A percentile compares a stretch with the other conserved stretches of the same genome.
Conservation (phyloP, 2,329 filamentous ascomycete species). For the Colletotrichum neosansevieriae region DNA sequence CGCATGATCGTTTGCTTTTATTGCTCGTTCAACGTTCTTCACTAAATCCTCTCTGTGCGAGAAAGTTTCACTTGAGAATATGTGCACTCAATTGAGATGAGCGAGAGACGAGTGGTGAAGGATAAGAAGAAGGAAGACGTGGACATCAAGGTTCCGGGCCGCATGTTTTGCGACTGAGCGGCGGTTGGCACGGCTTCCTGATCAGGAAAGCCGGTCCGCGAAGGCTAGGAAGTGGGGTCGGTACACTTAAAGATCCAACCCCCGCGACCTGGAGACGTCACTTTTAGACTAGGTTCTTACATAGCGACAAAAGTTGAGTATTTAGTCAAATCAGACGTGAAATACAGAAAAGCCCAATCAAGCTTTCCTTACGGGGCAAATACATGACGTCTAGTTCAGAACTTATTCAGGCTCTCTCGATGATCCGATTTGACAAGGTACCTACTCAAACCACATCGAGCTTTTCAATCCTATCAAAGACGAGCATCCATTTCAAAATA, state of each 20-base stretch:
- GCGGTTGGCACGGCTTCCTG: slow-evolving; percentile 6
- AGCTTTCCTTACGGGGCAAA: too few relatives aligned
- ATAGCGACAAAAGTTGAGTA: too few relatives aligned
- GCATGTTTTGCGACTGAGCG: slow-evolving; percentile 1
- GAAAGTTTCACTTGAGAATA: not conserved
- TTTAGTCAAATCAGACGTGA: too few relatives aligned
- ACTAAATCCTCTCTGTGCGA: not conserved
- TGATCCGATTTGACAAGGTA: too few relatives aligned
- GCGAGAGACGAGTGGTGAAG: not conserved
- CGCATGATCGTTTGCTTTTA: slow-evolving; percentile 1
- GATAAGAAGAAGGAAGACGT: not conserved
- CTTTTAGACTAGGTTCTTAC: too few relatives aligned
- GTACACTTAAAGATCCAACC: not conserved
- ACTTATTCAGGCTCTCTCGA: too few relatives aligned
- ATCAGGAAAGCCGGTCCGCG: slow-evolving; percentile 17
- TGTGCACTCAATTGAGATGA: not conserved
- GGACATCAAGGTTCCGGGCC: slow-evolving; percentile 4
- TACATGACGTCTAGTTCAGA: too few relatives aligned
- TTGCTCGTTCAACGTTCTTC: not conserved
- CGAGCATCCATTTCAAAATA: too few relatives aligned
- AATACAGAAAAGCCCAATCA: too few relatives aligned
- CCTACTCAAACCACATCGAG: too few relatives aligned
- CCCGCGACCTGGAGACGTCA: not conserved
- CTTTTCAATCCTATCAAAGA: too few relatives aligned
- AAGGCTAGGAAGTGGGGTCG: not conserved